Evolutionary conservation across 2,329 filamentous ascomycete species (phyloP).

Genomic region (Penicillium digitatum): DNA sequence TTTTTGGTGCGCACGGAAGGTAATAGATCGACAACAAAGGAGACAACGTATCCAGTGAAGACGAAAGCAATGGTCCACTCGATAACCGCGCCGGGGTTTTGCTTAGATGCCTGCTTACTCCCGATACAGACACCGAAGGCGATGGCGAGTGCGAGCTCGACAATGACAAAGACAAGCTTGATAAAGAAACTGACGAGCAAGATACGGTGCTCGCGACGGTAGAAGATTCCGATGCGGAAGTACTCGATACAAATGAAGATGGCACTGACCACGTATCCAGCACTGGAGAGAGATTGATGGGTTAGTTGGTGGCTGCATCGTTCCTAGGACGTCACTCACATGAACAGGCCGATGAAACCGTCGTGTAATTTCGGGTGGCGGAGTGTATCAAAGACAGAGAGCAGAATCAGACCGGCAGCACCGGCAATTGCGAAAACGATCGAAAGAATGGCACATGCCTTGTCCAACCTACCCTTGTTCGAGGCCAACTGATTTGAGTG

Average conservation of each 20-base stretch:
- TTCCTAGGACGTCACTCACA: slow-evolving; percentile 42
- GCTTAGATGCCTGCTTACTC: slow-evolving; percentile 47
- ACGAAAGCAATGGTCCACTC: slow-evolving; percentile 78
- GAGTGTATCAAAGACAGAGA: slow-evolving; percentile 82
- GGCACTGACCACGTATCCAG: slow-evolving; percentile 77
- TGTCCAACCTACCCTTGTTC: slow-evolving; percentile 54
- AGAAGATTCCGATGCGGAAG: slow-evolving; percentile 74
- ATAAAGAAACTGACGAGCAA: slow-evolving; percentile 78
- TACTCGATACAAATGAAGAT: slow-evolving; percentile 90
- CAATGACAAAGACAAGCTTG: slow-evolving; percentile 77
- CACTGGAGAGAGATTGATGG: slow-evolving; percentile 30
- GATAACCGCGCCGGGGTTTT: slow-evolving; percentile 69
- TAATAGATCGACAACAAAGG: slow-evolving; percentile 81
- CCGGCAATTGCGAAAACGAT: slow-evolving; percentile 66
- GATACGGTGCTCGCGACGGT: slow-evolving; percentile 65
- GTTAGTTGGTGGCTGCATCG: neutral
- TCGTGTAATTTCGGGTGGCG: slow-evolving; percentile 65
- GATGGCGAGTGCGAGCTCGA: slow-evolving; percentile 65
- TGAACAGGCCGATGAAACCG: slow-evolving; percentile 75
- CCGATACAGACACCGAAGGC: slow-evolving; percentile 60
- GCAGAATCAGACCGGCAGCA: slow-evolving; percentile 72
- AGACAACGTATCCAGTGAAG: slow-evolving; percentile 83
- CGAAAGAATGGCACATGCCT: slow-evolving; percentile 37
- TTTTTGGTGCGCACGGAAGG: slow-evolving; percentile 66
- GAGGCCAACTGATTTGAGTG: slow-evolving; percentile 73